Evolutionary conservation across 805 yeast genomes (phyloP).

Genomic region (Yarrowia sp.): DNA sequence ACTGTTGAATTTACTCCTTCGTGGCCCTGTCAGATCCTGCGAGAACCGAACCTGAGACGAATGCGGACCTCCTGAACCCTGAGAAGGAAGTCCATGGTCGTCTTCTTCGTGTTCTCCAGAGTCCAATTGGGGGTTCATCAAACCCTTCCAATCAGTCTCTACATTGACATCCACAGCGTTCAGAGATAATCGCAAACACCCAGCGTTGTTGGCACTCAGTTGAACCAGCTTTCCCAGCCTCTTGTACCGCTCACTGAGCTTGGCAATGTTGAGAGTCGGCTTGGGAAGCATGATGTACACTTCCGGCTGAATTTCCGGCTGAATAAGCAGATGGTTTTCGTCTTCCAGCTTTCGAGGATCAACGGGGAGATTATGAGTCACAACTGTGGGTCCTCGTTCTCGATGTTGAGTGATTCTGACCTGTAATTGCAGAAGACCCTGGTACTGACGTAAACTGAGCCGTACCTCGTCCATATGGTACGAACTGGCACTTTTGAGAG

Average conservation of each 20-base stretch:
- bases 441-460: neutral
- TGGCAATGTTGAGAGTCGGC: conserved; percentile 14
- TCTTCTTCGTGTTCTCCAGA: neutral
- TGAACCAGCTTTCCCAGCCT: conserved; percentile 6
- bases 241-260: conserved; percentile 28
- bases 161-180: conserved; percentile 9
- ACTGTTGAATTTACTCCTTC: neutral
- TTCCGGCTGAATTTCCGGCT: conserved; percentile 6
- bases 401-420: conserved; percentile 2
- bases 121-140: conserved; percentile 17
- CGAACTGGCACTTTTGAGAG: conserved; percentile 19
- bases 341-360: conserved; percentile 15
- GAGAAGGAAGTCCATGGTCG: neutral
- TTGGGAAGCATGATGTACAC: conserved; percentile 29
- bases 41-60: conserved; percentile 28
- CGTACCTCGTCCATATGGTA: conserved; percentile 31
- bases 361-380: conserved; percentile 8
- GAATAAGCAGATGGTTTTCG: conserved; percentile 7
- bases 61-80: neutral
- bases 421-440: conserved; percentile 12
- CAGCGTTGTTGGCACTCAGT: conserved; percentile 5
- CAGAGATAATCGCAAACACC: neutral
- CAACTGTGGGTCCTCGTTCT: conserved; percentile 5
- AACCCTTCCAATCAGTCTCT: conserved; percentile 25
- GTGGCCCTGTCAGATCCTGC: neutral